These are phyloP conservation scores for Baudoinia panamericana DNA, from an alignment of 495 filamentous ascomycete species.

Conservation along the genomic window DNA sequence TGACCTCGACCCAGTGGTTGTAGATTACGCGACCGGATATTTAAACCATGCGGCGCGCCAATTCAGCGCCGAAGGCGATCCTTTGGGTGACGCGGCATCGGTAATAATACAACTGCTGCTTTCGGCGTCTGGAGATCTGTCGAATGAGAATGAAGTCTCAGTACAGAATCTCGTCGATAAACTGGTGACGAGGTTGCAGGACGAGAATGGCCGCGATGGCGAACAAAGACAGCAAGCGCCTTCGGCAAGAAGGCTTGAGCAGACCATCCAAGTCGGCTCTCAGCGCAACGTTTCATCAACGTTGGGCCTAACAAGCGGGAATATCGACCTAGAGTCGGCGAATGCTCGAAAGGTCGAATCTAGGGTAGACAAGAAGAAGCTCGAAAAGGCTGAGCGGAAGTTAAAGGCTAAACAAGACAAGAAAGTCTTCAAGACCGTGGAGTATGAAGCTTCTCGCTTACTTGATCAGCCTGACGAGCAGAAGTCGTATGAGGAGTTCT, in stretches of 20 bases:
- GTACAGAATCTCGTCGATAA: slow-evolving; percentile 79
- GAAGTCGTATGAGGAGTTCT: slow-evolving; percentile 98
- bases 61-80: slow-evolving; percentile 63
- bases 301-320: slow-evolving; percentile 67
- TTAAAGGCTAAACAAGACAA: slow-evolving; percentile 97
- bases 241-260: slow-evolving; percentile 74
- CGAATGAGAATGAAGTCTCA: slow-evolving; percentile 54
- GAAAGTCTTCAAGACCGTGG: slow-evolving; percentile 94
- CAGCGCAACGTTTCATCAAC: slow-evolving; percentile 94
- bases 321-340: slow-evolving; percentile 86
- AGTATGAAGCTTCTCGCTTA: slow-evolving; percentile 89
- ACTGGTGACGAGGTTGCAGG: slow-evolving; percentile 70
- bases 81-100: slow-evolving; percentile 67
- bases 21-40: slow-evolving; percentile 89
- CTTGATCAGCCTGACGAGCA: slow-evolving; percentile 68
- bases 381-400: slow-evolving; percentile 97
- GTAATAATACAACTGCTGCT: slow-evolving; percentile 74
- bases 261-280: slow-evolving; percentile 87
- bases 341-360: slow-evolving; percentile 89
- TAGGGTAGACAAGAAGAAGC: slow-evolving; percentile 94
- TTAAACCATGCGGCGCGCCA: slow-evolving; percentile 80
- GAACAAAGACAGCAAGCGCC: slow-evolving; percentile 56
- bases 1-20: slow-evolving; percentile 75
- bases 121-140: slow-evolving; percentile 75
- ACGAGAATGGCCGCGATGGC: slow-evolving; percentile 55